Evolutionary conservation across 441 rosid species (phyloP), one percentile per base, ranked within the genome.

Genomic region (Corymbia citriodora): DNA sequence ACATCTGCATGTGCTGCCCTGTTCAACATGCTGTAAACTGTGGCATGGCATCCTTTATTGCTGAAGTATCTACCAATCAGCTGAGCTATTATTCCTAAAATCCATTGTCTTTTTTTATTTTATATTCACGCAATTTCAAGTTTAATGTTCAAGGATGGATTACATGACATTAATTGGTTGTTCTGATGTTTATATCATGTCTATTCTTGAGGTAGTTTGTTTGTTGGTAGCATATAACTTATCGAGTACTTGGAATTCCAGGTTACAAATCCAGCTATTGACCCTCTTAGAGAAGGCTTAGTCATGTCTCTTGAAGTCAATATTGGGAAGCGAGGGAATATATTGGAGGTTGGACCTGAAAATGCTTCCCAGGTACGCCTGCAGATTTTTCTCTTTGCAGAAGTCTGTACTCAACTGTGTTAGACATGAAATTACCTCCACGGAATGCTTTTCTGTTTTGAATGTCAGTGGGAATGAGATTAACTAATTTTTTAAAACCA

Each of bases 211-310:
- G 85, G 85, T 25, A 23, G 50, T 79, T 27, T 23, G 52, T 79
- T 45, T 40, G 52, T 79, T 3, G 15, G 85, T 12, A 10, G n/a
- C n/a, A 48, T 79, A 79, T 79, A 23, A 88, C 13, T 90, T 55
- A 87, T 89, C 49, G 85, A 29, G 49, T 36, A 59, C 89, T 53
- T 72, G 88, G 91, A 74, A 88, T 87, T 90, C 87, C 94, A 98
- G 99, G 99, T 98, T 74, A 98, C 99, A 90, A 98, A 98, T 93
- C 99, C 99, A 70, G 99, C 99, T 92, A 98, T 98, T 91, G 99
- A 98, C 88, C 99, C 99, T 68, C 97, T 98, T 45, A 95, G 99
- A 92, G 99, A 98, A 94, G 99, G 99, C 79, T 93, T 98, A 90
- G 99, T 98, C 91, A 97, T 98, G 99, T 98, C 99, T 90, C 99